Base-by-base conservation (phyloP, 1,139 yeast species). In the Scheffersomyces quercinus region DNA sequence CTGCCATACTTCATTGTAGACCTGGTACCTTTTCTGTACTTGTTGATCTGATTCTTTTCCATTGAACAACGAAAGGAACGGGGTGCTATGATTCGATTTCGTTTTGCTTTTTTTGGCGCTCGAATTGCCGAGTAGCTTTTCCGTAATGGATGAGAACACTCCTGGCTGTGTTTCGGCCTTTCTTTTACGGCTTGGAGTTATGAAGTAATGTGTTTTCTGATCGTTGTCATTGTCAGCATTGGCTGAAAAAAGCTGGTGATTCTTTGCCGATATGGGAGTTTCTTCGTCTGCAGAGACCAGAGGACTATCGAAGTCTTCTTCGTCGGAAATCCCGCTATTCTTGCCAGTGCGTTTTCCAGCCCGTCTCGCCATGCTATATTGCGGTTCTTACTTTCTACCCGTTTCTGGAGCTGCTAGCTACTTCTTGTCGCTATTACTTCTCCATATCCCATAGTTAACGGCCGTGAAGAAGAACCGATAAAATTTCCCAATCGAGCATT, bases 1-100 rank as follows among this genome's bases (percentile, higher is more conserved):
- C 2, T 57, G 48, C 82, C 77, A 75, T 12, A 70, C 61, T n/a
- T 53, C 49, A 10, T 60, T 50, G 50, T 68, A 79, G n/a, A 75
- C 47, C 4, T 60, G 51, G 56, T 67, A 75, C 29, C 86, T 57
- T 14, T 60, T 55, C 13, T 53, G 38, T 11, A 67, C 70, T 41
- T 71, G 64, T 3, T 53, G 60, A 1, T 50, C 44, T 0, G 75
- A 62, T 47, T 80, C 85, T 3, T 59, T 48, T 0, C 80, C 81
- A 12, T 59, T 56, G 30, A 75, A 54, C 3, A 79, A 60, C 35
- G 58, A 53, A 7, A 65, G 43, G 47, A 77, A 75, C 5, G 80
- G 78, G 46, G 57, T 30, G 43, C 54, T 31, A 14, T 15, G 35
- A 14, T 14, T 31, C 11, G 24, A 14, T 14, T n/a, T 20, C 3